Evolutionary conservation across 2,329 filamentous ascomycete species (phyloP), one percentile per base, ranked within the genome.

Genomic region (Microsporum ferrugineum): DNA sequence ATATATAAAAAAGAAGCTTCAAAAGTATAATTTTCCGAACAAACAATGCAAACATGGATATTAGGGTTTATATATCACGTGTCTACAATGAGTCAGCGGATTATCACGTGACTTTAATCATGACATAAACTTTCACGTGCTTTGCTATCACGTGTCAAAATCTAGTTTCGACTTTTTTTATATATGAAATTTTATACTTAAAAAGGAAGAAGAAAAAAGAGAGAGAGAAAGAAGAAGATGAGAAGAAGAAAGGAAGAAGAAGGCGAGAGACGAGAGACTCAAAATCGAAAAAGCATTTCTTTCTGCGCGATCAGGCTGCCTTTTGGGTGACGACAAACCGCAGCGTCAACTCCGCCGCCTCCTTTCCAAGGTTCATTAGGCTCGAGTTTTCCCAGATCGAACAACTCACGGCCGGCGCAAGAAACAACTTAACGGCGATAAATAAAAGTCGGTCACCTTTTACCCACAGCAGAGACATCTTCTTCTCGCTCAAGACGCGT

Each of bases 301-400:
- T 12, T 51, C 45, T 31, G 51, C 51, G 51, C 51, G 29, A 55
- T 12, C 29, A 55, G 51, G 33, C 51, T 5, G 29, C 51, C 31
- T 34, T 7, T 17, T 55, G 51, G 51, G 51, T 12, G 51, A 31
- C 49, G 29, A 23, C 1, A 23, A 23, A 34, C 51, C 23, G 39
- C 39, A 27, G 23, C 51, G 12, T 31, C 14, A 36, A 34, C 29
- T 23, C 14, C 51, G 51, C 51, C 51, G 51, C 51, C 51, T 55
- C 51, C 51, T 55, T 31, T 55, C 51, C 51, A 55, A 55, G 51
- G 51, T 55, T 55, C 31, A 8, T 55, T 55, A 55, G 51, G 31
- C 51, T 51, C 51, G 12, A 55, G n/a, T 55, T 55, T 55, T 36
- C n/a, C 23, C 39, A 6, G 39, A 43, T 23, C 17, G 17, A 23